Evolutionary conservation across 2,329 filamentous ascomycete genomes (phyloP), one percentile per base, ranked within the genome.

Genomic region (Neophaeococcomyces aloes): DNA sequence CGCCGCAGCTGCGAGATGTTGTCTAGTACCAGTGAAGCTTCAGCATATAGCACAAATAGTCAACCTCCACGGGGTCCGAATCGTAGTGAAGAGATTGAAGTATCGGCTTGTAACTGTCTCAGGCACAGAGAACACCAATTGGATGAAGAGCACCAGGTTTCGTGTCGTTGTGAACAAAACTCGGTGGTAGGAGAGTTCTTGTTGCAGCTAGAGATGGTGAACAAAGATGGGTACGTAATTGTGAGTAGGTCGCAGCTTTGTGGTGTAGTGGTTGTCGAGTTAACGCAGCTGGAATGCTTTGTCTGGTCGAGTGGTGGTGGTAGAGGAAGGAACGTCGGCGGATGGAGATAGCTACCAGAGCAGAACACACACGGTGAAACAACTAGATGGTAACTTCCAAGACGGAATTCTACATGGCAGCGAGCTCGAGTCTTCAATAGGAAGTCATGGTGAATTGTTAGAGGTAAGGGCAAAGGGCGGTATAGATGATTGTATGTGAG

Each of bases 351-450:
- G 41, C 41, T 38, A 33, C 41, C 41, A 38, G 17, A 25, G 39
- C 39, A 44, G 23, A 44, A 44, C 33, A 44, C 41, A 38, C 41
- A 18, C 33, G 35, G n/a, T n/a, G n/a, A n/a, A n/a, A n/a, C 31
- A 23, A 43, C 23, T 29, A 38, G 41, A 23, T 42, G 39, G 39
- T 30, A 42, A 42, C 39, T 42, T 42, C 30, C 19, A 44, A 19
- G n/a, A 14, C 19, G 23, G n/a, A 23, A 37, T 23, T 35, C 41
- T 44, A 44, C 41, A 44, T 44, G 33, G 41, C 41, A 37, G 32
- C 34, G 11, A 38, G 33, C 34, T 29, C 21, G 41, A 30, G 14
- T 30, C 38, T 38, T 21, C 37, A 44, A 23, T 37, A 32, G 27
- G 41, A 37, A 44, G 41, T 38, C 41, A 44, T 44, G 34, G 32